phyloP scores from a whole-genome alignment of 192 early-diverging fungal species.

The Anaeromyces robustus region DNA sequence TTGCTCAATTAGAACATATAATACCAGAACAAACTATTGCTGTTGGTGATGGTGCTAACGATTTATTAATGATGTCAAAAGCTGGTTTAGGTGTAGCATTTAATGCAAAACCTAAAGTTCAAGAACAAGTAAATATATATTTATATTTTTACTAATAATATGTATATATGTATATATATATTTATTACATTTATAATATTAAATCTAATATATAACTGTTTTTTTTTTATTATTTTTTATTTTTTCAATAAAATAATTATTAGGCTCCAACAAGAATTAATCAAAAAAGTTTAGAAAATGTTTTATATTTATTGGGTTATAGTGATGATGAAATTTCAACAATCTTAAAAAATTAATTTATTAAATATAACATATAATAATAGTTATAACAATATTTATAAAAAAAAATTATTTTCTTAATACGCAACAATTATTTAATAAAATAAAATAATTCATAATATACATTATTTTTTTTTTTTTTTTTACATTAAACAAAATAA shows the following conservation, averaged over 20 bases:
- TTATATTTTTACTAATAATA: background rate
- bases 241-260: background rate
- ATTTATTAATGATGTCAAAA: slow-evolving; percentile 84
- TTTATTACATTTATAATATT: too few species aligned
- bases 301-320: slow-evolving; percentile 80
- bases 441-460: too few species aligned
- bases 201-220: background rate
- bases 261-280: slow-evolving; percentile 79
- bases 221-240: background rate
- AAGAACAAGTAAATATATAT: slow-evolving; percentile 42
- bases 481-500: too few species aligned
- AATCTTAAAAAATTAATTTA: background rate
- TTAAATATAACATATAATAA: too few species aligned
- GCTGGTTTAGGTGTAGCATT: slow-evolving; percentile 93
- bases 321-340: slow-evolving; percentile 44
- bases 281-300: slow-evolving; percentile 77
- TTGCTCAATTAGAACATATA: slow-evolving; percentile 83
- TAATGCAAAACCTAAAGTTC: slow-evolving; percentile 95
- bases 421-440: too few species aligned
- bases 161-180: too few species aligned
- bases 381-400: too few species aligned
- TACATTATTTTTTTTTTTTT: too few species aligned
- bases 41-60: slow-evolving; percentile 96
- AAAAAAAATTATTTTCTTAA: too few species aligned
- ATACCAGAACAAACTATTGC: slow-evolving; percentile 87